Evolutionary conservation across 2,329 filamentous ascomycete species (phyloP).

Genomic region (Plenodomus biglobosus): DNA sequence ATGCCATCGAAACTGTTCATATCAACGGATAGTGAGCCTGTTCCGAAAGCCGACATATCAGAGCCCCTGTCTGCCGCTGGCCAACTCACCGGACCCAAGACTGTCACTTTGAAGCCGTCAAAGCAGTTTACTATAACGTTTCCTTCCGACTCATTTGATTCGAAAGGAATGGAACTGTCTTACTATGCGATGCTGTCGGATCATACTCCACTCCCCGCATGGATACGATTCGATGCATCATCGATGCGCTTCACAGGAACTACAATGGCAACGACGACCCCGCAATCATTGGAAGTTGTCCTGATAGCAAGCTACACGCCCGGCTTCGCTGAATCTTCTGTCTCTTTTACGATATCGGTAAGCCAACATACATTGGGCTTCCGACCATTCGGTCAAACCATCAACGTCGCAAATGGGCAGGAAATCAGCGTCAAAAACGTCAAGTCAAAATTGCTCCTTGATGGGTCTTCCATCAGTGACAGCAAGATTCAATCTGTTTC

Average conservation of each 20-base stretch:
- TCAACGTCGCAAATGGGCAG: slow-evolving; percentile 39
- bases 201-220: slow-evolving; percentile 81
- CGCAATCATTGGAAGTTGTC: slow-evolving; percentile 71
- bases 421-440: slow-evolving; percentile 36
- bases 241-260: slow-evolving; percentile 69
- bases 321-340: slow-evolving; percentile 70
- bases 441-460: slow-evolving; percentile 37
- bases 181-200: slow-evolving; percentile 78
- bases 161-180: slow-evolving; percentile 55
- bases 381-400: slow-evolving; percentile 48
- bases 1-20: slow-evolving; percentile 73
- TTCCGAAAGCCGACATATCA: slow-evolving; percentile 58
- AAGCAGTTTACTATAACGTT: slow-evolving; percentile 49
- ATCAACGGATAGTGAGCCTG: slow-evolving; percentile 59
- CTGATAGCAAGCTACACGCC: slow-evolving; percentile 76
- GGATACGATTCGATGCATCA: slow-evolving; percentile 72
- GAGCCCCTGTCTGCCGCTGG: slow-evolving; percentile 62
- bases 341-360: slow-evolving; percentile 71
- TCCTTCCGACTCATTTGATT: slow-evolving; percentile 61
- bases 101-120: slow-evolving; percentile 49
- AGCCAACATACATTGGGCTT: slow-evolving; percentile 70
- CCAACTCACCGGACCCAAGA: slow-evolving; percentile 59
- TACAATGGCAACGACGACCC: slow-evolving; percentile 66
- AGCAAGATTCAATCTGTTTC: slow-evolving; percentile 57
- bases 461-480: slow-evolving; percentile 48